Base-by-base conservation (phyloP, 768 basidiomycete species). In the Vishniacozyma victoriae region DNA sequence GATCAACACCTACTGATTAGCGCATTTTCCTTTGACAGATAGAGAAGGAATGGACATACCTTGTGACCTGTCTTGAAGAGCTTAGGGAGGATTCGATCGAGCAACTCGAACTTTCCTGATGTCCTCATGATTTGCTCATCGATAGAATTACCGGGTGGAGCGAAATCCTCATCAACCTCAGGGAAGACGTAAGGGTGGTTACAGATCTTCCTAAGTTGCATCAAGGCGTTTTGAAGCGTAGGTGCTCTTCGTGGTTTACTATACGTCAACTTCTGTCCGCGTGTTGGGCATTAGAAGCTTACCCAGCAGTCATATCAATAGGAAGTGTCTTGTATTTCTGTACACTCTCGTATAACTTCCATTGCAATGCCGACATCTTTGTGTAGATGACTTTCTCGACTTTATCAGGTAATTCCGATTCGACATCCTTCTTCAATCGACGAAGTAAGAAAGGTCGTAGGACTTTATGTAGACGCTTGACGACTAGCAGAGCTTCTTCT, bases 361-460 rank as follows among this genome's bases (percentile, higher is more conserved):
- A 82, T 74, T 96, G 92, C 66, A 96, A 72, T 14, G 84, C 86
- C 57, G 86, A 87, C 91, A 93, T 92, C 70, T 87, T 80, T 60
- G 92, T 81, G 76, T 93, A 95, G 76, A 95, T 89, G 53, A 95
- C 87, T 77, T 91, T 93, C 78, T 96, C 92, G 25, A 93, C 88
- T 77, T 96, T 95, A 72, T 95, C 90, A 2, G 92, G 92, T 59
- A 96, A 72, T 74, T 95, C 91, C 57, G 82, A 82, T 77, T 96
- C 91, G 52, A 96, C 92, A 63, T 96, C 91, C 76, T 91, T 92
- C 79, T 96, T 96, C 75, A 95, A 74, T 35, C 91, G 77, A 57
- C 91, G 80, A 42, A 96, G 76, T 69, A 96, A 78, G 82, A 96
- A 96, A 14, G 92, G 91, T 33, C 92, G 80, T 19, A 96, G 79